These are phyloP conservation scores for Closterium sp. DNA, from an alignment of 139 green algal genomes.

Conservation along the genomic window DNA sequence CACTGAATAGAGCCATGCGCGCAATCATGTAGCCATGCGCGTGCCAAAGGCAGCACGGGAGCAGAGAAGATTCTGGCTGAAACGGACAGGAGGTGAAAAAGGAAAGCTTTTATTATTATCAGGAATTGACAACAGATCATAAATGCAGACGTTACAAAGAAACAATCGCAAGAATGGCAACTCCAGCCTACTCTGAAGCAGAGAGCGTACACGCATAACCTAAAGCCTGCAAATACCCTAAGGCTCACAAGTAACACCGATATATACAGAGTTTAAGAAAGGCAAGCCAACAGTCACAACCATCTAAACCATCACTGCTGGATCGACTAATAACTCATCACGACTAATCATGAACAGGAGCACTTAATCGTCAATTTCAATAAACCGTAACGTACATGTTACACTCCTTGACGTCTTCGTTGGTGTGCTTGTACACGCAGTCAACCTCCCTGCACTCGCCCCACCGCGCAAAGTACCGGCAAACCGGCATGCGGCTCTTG, in stretches of 20 bases:
- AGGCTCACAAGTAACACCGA: too few relatives aligned
- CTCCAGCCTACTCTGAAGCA: background rate
- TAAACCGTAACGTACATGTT: constrained; percentile 78
- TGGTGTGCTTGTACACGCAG: constrained; percentile 92
- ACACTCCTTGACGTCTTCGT: constrained; percentile 96
- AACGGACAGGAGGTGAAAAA: background rate
- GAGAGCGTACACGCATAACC: too few relatives aligned
- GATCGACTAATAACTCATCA: too few relatives aligned
- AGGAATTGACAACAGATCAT: background rate
- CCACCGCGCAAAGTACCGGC: constrained; percentile 69
- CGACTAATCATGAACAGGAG: too few relatives aligned
- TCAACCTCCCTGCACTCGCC: constrained; percentile 89
- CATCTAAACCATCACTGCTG: too few relatives aligned
- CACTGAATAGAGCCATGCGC: background rate
- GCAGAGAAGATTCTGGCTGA: background rate
- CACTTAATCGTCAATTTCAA: too few relatives aligned
- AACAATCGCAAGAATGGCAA: background rate
- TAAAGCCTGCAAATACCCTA: too few relatives aligned
- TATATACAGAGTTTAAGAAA: background rate
- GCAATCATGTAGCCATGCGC: too few relatives aligned
- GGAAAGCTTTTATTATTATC: background rate
- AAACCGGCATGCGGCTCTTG: constrained; percentile 80
- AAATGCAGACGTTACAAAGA: background rate
- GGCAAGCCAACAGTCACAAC: too few relatives aligned
- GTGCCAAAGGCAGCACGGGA: too few relatives aligned